Evolutionary conservation across 768 basidiomycete genomes (phyloP), one percentile per base, ranked within the genome.

Genomic region (Holtermannia corniformis): DNA sequence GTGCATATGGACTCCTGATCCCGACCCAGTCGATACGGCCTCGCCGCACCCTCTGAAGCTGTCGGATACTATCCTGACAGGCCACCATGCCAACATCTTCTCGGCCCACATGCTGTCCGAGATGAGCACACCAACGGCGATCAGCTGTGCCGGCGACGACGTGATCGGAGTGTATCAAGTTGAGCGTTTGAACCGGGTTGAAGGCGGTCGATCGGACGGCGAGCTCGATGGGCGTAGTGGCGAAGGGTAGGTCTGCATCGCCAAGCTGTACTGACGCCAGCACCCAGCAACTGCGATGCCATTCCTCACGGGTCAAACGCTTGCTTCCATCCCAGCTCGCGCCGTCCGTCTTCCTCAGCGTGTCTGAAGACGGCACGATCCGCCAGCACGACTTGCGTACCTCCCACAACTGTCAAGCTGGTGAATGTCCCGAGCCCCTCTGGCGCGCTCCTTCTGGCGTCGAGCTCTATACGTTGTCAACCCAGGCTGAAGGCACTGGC

Each of bases 81-180:
- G 86, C 2, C 89, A 93, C 68, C 78, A 74, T 44, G 81, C 78
- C 12, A 93, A 93, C 63, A 87, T 93, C 44, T 93, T 93, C 75
- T 86, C 83, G 59, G 81, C 80, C 0, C 81, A 86, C 44, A 83
- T 87, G 78, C 75, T 93, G 1, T 87, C 87, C 0, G 75, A 79
- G 58, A 58, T 68, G 11, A 55, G 44, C 12, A 86, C 86, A 11
- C 79, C 82, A n/a, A 79, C 81, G 49, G 84, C 92, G 16, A 73
- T 70, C 11, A 68, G 60, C 81, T 87, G 70, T 75, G 72, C 73
- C 3, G 72, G 70, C 3, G 88, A 90, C 67, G 74, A 73, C 19
- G 80, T 88, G 71, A 80, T 91, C 42, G 78, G 87, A 41, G 80
- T 92, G 2, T 85, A 86, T 58, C 87, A 91, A 62, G 73, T 85